Evolutionary conservation across 805 yeast genomes (phyloP).

Genomic region (Vanderwaltozyma polyspora): DNA sequence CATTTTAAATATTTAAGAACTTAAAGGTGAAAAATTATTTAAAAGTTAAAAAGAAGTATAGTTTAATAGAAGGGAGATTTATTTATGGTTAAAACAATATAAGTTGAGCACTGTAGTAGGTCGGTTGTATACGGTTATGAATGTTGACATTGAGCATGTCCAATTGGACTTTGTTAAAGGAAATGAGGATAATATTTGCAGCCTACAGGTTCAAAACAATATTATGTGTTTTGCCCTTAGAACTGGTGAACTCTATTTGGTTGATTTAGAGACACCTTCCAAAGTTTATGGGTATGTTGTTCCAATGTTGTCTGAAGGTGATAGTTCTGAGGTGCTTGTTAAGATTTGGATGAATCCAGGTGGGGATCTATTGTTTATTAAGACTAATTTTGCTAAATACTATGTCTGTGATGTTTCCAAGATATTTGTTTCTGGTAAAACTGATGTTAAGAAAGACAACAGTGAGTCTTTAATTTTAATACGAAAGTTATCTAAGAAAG

Average conservation of each 20-base stretch:
- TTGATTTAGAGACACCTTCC: constrained; percentile 56
- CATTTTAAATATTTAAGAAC: too few relatives aligned
- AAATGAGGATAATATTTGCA: constrained; percentile 32
- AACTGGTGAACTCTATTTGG: constrained; percentile 46
- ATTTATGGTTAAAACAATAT: too few relatives aligned
- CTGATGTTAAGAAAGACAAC: background rate
- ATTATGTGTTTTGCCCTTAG: constrained; percentile 43
- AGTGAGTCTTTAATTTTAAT: constrained; percentile 3
- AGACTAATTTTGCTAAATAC: constrained; percentile 25
- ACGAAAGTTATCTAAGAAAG: constrained; percentile 14
- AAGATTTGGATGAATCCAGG: constrained; percentile 18
- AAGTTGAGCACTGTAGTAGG: too few relatives aligned
- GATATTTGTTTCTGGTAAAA: constrained; percentile 1
- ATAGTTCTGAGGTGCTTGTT: constrained; percentile 13
- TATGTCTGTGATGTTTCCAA: constrained; percentile 12
- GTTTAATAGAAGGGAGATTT: too few relatives aligned
- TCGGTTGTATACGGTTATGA: constrained; percentile 11
- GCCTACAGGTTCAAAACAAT: constrained; percentile 46
- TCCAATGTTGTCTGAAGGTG: constrained; percentile 15
- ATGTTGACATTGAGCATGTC: constrained; percentile 25
- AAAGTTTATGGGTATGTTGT: constrained; percentile 35
- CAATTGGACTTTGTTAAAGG: constrained; percentile 45
- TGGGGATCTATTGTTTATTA: constrained; percentile 14
- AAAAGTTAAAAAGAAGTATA: too few relatives aligned
- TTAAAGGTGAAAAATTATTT: too few relatives aligned